Evolutionary conservation across 2,329 filamentous ascomycete genomes (phyloP).

Genomic region (Cordyceps cicadae): DNA sequence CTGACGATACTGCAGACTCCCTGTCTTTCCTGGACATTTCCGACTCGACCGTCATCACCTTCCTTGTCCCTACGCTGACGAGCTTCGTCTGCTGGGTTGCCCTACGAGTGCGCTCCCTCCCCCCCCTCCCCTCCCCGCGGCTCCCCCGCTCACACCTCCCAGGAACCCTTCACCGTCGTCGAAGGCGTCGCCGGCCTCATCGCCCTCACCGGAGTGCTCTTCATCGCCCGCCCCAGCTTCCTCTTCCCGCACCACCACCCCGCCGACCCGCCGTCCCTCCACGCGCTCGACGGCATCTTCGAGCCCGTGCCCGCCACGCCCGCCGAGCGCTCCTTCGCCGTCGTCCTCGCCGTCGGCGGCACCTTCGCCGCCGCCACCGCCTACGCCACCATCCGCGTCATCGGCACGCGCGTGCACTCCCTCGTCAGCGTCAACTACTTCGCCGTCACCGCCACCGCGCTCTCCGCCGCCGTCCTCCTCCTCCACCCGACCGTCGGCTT

Average conservation of each 20-base stretch:
- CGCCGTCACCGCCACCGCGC: constrained; percentile 55
- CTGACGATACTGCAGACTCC: constrained; percentile 26
- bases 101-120: constrained; percentile 15
- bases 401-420: constrained; percentile 66
- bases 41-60: constrained; percentile 73
- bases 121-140: not conserved
- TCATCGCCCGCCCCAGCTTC: constrained; percentile 63
- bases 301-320: constrained; percentile 36
- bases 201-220: constrained; percentile 62
- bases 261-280: constrained; percentile 13
- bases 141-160: constrained; percentile 10
- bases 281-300: constrained; percentile 18
- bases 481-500: constrained; percentile 34
- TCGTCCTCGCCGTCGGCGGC: constrained; percentile 58
- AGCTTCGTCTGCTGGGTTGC: constrained; percentile 56
- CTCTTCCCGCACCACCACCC: constrained; percentile 37
- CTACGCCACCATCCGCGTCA: constrained; percentile 65
- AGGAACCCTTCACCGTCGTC: constrained; percentile 63
- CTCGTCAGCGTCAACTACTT: constrained; percentile 76
- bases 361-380: constrained; percentile 61
- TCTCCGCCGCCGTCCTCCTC: constrained; percentile 53
- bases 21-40: constrained; percentile 63
- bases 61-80: constrained; percentile 64
- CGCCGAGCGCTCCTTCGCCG: constrained; percentile 55
- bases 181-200: constrained; percentile 63